Evolutionary conservation across 306 rosid genomes (phyloP).

Genomic region (Dryas alaskensis): DNA sequence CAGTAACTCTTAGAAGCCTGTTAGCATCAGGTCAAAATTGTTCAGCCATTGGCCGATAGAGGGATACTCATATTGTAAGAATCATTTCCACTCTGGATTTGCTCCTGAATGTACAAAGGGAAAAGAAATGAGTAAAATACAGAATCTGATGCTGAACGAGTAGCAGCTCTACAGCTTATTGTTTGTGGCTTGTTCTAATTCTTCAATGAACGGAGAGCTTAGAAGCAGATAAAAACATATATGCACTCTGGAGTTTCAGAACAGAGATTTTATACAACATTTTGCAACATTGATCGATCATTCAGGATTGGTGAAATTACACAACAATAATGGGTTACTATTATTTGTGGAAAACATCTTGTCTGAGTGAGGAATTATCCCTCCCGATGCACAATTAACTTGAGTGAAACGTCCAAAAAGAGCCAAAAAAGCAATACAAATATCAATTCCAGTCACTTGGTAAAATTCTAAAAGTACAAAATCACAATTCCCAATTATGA

Average conservation of each 20-base stretch:
- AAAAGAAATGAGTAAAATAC: not conserved
- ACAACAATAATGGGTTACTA: not conserved
- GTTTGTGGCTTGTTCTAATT: not conserved
- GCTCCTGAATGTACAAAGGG: not conserved
- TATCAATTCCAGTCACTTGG: not conserved
- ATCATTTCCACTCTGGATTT: constrained; percentile 2
- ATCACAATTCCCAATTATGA: not conserved
- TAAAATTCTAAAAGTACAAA: not conserved
- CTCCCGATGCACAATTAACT: not conserved
- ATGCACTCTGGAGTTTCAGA: not conserved
- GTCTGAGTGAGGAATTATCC: not conserved
- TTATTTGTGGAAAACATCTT: not conserved
- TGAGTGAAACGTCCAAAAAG: too few species aligned
- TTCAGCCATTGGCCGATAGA: constrained; percentile 9
- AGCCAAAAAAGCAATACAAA: not conserved
- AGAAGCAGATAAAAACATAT: not conserved
- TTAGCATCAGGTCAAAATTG: constrained; percentile 23
- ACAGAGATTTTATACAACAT: not conserved
- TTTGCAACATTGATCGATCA: not conserved
- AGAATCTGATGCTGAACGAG: not conserved
- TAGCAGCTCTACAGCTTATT: not conserved
- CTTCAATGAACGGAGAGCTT: not conserved
- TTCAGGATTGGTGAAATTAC: not conserved
- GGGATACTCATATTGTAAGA: not conserved
- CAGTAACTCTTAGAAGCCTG: constrained; percentile 7